Evolutionary conservation across 805 yeast species (phyloP).

Genomic region (Spathaspora hagerdaliae): DNA sequence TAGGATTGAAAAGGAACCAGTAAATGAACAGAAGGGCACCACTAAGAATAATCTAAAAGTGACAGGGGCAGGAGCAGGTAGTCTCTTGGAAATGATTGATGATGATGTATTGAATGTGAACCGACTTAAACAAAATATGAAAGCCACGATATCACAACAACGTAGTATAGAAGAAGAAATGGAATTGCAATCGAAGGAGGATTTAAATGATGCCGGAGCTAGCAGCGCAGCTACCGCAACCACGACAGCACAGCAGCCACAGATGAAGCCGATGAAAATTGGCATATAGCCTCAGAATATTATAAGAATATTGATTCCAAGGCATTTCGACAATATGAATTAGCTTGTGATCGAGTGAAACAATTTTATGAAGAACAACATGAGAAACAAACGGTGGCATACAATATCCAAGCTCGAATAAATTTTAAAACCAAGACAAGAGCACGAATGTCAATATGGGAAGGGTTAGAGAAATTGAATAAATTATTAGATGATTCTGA

Average conservation of each 20-base stretch:
- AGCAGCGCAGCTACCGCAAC: no score
- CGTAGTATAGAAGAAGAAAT: constrained; percentile 3
- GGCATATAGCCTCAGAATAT: constrained; percentile 26
- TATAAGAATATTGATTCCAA: constrained; percentile 33
- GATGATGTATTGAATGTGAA: constrained; percentile 23
- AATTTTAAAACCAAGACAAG: constrained; percentile 65
- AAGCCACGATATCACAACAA: background rate
- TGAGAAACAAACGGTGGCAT: constrained; percentile 66
- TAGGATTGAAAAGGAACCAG: no score
- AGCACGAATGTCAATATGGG: constrained; percentile 71
- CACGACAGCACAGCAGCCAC: no score
- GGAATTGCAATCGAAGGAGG: constrained; percentile 1
- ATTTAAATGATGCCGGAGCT: no score
- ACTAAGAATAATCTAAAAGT: no score
- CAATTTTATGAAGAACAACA: constrained; percentile 67
- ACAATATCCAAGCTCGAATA: constrained; percentile 65
- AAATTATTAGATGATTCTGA: constrained; percentile 66
- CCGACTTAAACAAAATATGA: constrained; percentile 15
- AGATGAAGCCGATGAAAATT: constrained; percentile 10
- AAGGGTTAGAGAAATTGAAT: constrained; percentile 58
- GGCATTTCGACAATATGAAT: constrained; percentile 60
- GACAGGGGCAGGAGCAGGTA: background rate
- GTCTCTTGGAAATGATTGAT: constrained; percentile 22
- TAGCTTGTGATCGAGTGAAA: constrained; percentile 66
- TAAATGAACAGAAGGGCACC: no score